A percentile compares a stretch with the other conserved stretches of the same genome.
phyloP scores from a whole-genome alignment of 192 early-diverging fungal species.

The Diversispora eburnea region DNA sequence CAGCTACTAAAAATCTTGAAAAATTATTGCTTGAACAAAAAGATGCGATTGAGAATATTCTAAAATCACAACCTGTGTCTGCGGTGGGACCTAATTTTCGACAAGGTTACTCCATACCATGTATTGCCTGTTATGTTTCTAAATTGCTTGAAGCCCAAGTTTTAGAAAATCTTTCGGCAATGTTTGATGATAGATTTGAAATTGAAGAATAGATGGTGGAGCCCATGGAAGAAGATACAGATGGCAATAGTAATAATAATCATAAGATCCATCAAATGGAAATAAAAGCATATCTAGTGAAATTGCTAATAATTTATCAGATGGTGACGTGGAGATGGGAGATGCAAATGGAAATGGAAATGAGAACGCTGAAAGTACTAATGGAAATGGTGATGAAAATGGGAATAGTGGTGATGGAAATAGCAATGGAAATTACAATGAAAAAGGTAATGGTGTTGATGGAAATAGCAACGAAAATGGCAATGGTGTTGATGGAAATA shows the following conservation, averaged over 20 bases:
- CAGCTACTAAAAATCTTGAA: too few relatives aligned
- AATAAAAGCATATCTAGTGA: not conserved
- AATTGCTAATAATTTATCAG: not conserved
- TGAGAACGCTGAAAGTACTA: not conserved
- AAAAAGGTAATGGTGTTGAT: not conserved
- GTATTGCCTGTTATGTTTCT: not conserved
- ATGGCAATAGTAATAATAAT: not conserved
- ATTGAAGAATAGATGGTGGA: not conserved
- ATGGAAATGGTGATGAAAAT: not conserved
- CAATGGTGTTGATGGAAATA: not conserved
- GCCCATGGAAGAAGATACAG: not conserved
- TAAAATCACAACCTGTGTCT: not conserved
- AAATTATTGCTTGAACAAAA: not conserved
- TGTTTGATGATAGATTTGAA: not conserved
- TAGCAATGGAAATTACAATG: not conserved
- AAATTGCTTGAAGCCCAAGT: not conserved
- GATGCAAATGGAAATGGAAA: not conserved
- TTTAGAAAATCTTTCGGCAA: not conserved
- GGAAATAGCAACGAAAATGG: not conserved
- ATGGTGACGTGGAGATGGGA: not conserved
- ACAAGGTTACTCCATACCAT: not conserved
- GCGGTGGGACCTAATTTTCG: not conserved
- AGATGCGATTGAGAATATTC: not conserved
- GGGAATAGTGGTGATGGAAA: not conserved
- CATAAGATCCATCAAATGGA: not conserved